Base-by-base conservation (phyloP, 768 basidiomycete genomes). In the Trichaptum fuscoviolaceum region DNA sequence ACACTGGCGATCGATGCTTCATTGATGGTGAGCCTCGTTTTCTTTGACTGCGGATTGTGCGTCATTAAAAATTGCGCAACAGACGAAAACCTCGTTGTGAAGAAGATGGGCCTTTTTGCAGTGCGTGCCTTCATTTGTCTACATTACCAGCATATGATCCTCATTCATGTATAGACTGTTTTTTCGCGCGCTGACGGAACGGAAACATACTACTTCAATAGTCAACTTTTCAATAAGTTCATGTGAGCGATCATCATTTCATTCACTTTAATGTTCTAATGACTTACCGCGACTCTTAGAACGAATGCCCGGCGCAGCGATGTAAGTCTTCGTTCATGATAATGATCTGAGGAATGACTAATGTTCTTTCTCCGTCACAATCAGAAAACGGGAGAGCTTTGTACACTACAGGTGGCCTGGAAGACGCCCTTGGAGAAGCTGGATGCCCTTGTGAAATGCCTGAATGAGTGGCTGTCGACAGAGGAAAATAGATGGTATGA, bases 401-500 rank as follows among this genome's bases (percentile, higher is more conserved):
- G 88, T 62, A 85, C 85, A 8, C 83, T 92, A 81, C 89, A 91
- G 72, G 81, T 93, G 26, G 84, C 86, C 20, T 93, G 91, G 90
- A 83, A 83, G 12, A 93, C 91, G 1, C 87, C 91, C 1, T 74
- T 90, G 34, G 82, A 81, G 59, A 92, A 90, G 75, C 74, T 93
- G 0, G 91, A 93, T 69, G 82, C 81, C 26, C 82, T 93, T 6
- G 88, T 91, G 72, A 81, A 82, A 65, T 79, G 77, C 63, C 74
- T 93, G 67, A 92, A 92, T 67, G 83, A 85, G 57, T 93, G 92
- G 92, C 81, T 93, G 10, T 79, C 84, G 30, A 90, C 87, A 9
- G 92, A 93, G 72, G 87, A 91, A 73, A 90, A 92, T 71, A 80
- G 91, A 24, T 92, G 91, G 91, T 92, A 82, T 70, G 82, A 88